Evolutionary conservation across 352 stramenopile genomes (phyloP).

Genomic region (Lagenidium sp.): DNA sequence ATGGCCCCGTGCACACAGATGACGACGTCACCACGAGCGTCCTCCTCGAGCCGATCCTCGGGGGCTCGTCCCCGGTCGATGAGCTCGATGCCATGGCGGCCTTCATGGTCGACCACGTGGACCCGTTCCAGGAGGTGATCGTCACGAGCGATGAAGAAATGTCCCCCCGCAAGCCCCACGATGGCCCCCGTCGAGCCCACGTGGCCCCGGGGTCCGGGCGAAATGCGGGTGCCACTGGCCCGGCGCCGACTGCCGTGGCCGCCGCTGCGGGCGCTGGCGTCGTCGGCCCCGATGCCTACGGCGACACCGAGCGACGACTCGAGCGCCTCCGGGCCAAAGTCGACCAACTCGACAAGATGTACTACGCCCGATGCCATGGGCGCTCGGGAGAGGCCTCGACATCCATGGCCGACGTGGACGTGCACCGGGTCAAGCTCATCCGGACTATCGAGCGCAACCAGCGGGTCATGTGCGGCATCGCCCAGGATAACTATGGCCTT

Average conservation of each 20-base stretch:
- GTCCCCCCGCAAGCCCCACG: no score
- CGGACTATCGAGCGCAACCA: conserved; percentile 40
- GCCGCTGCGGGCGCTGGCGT: conserved; percentile 1
- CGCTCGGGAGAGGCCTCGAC: conserved; percentile 6
- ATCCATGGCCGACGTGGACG: conserved; percentile 5
- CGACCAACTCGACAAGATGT: conserved; percentile 40
- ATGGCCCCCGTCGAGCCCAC: no score
- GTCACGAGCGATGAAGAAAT: conserved; percentile 15
- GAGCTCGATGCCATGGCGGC: conserved; percentile 53
- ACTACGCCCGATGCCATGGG: conserved; percentile 53
- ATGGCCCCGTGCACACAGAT: background rate
- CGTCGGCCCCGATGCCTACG: conserved; percentile 4
- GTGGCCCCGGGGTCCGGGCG: background rate
- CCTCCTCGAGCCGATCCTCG: conserved; percentile 42
- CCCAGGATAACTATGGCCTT: conserved; percentile 32
- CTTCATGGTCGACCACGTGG: conserved; percentile 49
- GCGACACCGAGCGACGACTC: conserved; percentile 27
- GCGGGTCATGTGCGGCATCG: conserved; percentile 33
- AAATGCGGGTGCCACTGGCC: conserved; percentile 3
- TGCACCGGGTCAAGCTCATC: conserved; percentile 39
- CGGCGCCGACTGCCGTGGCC: background rate
- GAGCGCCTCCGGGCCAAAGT: conserved; percentile 39
- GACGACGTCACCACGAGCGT: conserved; percentile 37
- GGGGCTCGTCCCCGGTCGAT: conserved; percentile 43
- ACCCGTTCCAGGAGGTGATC: conserved; percentile 37